Percentiles rank a stretch among this genome's conserved stretches.
Conservation (phyloP, 2,329 filamentous ascomycete genomes). For the Hortaea werneckii region DNA sequence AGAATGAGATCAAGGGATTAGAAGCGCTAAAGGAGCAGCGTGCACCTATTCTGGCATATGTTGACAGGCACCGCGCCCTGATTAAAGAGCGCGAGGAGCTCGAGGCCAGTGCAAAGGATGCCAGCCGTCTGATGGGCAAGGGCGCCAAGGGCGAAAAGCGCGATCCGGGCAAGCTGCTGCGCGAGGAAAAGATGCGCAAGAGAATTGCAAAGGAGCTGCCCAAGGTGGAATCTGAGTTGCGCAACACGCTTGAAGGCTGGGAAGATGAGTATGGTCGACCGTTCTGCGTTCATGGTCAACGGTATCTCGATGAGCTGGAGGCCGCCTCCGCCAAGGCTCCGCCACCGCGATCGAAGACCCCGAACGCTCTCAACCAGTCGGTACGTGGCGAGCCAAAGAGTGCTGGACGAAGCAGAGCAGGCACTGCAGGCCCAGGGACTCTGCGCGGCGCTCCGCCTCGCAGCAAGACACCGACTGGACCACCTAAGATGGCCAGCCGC, state of each 20-base stretch:
- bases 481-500: constrained; percentile 18
- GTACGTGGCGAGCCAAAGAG: constrained; percentile 16
- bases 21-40: constrained; percentile 79
- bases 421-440: constrained; percentile 26
- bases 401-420: constrained; percentile 11
- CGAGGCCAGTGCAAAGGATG: constrained; percentile 84
- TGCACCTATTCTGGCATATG: constrained; percentile 67
- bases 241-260: constrained; percentile 71
- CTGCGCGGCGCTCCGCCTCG: constrained; percentile 33
- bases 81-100: constrained; percentile 81
- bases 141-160: constrained; percentile 89
- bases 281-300: constrained; percentile 85
- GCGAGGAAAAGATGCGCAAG: constrained; percentile 98
- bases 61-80: constrained; percentile 74
- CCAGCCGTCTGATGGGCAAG: constrained; percentile 81
- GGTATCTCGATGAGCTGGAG: constrained; percentile 80
- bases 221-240: constrained; percentile 77
- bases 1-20: constrained; percentile 75
- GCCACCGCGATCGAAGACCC: constrained; percentile 55
- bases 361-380: constrained; percentile 28
- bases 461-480: constrained; percentile 33
- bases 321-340: constrained; percentile 48
- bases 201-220: constrained; percentile 91
- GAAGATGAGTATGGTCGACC: constrained; percentile 90
- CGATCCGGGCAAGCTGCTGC: constrained; percentile 83